Percentiles rank a stretch among this genome's conserved stretches.
These are phyloP conservation scores for Penicillium paneum DNA, from an alignment of 2,329 filamentous ascomycete genomes.

Conservation along the genomic window DNA sequence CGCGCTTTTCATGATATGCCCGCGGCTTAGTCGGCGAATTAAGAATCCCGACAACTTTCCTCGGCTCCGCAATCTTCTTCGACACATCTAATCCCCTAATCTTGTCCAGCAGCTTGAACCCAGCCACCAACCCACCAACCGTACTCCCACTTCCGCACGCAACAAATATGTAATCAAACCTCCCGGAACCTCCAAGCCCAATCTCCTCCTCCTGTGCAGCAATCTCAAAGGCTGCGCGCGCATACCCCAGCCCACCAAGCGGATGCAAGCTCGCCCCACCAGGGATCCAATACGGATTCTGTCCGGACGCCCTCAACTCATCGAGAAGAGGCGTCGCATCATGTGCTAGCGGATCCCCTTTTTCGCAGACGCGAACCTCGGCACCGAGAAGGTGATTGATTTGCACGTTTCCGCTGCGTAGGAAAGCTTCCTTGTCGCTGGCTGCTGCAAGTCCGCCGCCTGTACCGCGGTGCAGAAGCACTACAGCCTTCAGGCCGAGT, in stretches of 20 bases:
- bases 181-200: slow-evolving; percentile 18
- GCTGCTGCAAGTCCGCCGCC: slow-evolving; percentile 26
- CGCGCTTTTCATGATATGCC: slow-evolving; percentile 29
- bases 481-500: slow-evolving; percentile 26
- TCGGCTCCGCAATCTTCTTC: not conserved
- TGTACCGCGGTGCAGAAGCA: slow-evolving; percentile 29
- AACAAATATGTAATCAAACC: slow-evolving; percentile 37
- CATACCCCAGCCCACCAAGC: slow-evolving; percentile 35
- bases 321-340: slow-evolving; percentile 24
- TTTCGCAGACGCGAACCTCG: slow-evolving; percentile 53
- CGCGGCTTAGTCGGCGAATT: slow-evolving; percentile 32
- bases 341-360: slow-evolving; percentile 48
- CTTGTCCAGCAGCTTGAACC: slow-evolving; percentile 34
- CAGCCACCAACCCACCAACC: slow-evolving; percentile 34
- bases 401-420: slow-evolving; percentile 28
- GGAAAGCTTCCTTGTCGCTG: slow-evolving; percentile 19
- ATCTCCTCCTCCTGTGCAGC: slow-evolving; percentile 25
- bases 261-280: slow-evolving; percentile 35
- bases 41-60: slow-evolving; percentile 32
- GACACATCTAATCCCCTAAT: not conserved
- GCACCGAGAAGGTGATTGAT: slow-evolving; percentile 31
- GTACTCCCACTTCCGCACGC: slow-evolving; percentile 39
- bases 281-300: slow-evolving; percentile 36
- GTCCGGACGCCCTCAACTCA: slow-evolving; percentile 16
- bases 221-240: slow-evolving; percentile 34